Base-by-base conservation (phyloP, 2,329 filamentous ascomycete species). In the Diaporthe sp. region DNA sequence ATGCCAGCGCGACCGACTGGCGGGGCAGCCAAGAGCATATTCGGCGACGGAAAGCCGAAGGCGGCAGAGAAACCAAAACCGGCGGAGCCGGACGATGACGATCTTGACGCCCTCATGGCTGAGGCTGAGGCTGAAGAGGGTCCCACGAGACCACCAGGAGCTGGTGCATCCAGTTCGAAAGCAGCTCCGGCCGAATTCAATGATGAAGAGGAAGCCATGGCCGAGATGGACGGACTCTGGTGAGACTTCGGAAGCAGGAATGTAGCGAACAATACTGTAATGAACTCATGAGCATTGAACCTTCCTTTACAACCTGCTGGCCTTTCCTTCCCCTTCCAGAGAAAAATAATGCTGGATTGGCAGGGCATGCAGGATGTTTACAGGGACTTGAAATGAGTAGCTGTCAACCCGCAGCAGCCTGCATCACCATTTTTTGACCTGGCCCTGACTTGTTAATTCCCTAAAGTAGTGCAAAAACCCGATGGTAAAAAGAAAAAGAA, bases 181-280 rank as follows among this genome's bases (percentile, higher is more conserved):
- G 73, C 51, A 51, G 70, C 61, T 8, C 68, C 22, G 37, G 78
- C 82, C 6, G 81, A 87, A 49, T 92, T 90, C 81, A 89, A 87
- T 1, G 92, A 92, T 72, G 92, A 93, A 19, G 91, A 93, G 82
- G 92, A 91, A 76, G 92, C 89, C 0, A 92, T 95, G 91, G 90
- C 89, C 51, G 91, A 91, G 77, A 90, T 91, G 88, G 89, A 89
- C 55, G 89, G 86, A 0, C 77, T 90, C 34, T 91, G 88, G 88
- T 89, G 77, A 84, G 2, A 28, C 13, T 39, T 39, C 1, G 6
- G 46, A 68, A 13, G 22, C 0, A 13, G 39, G 34, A 6, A 25
- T 37, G 7, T 57, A 68, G 42, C 34, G 13, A 65, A 5, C 22
- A 55, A 17, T 49, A 51, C 4, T 9, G 19, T 51, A 53, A 69